A percentile compares a stretch with the other conserved stretches of the same genome.
Evolutionary conservation across 1,284 basidiomycete species (phyloP).

Genomic region (Cryptococcus jaspeensis): DNA sequence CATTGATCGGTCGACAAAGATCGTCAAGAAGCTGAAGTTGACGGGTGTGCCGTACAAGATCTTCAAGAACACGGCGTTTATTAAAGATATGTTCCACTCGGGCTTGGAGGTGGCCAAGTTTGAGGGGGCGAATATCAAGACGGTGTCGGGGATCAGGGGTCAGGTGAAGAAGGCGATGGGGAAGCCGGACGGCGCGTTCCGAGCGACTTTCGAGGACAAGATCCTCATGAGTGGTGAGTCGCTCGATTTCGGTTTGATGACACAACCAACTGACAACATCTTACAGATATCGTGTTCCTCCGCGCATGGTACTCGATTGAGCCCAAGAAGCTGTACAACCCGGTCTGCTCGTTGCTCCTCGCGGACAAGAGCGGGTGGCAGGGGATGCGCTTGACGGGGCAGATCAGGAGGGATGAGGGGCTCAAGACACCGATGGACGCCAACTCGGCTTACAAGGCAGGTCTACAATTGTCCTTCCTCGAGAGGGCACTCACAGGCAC

Average conservation of each 20-base stretch:
- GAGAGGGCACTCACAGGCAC: not conserved
- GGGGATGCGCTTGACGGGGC: conserved; percentile 94
- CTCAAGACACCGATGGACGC: conserved; percentile 77
- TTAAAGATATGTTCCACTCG: conserved; percentile 95
- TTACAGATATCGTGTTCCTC: conserved; percentile 88
- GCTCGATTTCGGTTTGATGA: not conserved
- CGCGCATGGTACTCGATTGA: conserved; percentile 96
- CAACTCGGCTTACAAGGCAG: conserved; percentile 82
- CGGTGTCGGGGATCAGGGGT: conserved; percentile 92
- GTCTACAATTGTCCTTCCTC: conserved; percentile 15
- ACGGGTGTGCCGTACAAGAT: conserved; percentile 95
- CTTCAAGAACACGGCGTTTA: conserved; percentile 98
- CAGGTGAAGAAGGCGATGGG: conserved; percentile 94
- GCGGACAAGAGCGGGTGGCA: conserved; percentile 75
- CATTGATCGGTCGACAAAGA: conserved; percentile 85
- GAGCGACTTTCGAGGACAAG: conserved; percentile 98
- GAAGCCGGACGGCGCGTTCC: conserved; percentile 91
- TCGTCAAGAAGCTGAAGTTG: conserved; percentile 98
- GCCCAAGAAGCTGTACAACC: conserved; percentile 94
- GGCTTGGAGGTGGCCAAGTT: conserved; percentile 97
- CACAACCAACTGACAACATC: not conserved
- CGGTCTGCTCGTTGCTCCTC: conserved; percentile 85
- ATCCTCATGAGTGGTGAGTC: conserved; percentile 85
- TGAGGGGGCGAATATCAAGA: conserved; percentile 92
- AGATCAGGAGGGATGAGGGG: conserved; percentile 79